Base-by-base conservation (phyloP, 352 stramenopile genomes). In the Phytopythium vexans region DNA sequence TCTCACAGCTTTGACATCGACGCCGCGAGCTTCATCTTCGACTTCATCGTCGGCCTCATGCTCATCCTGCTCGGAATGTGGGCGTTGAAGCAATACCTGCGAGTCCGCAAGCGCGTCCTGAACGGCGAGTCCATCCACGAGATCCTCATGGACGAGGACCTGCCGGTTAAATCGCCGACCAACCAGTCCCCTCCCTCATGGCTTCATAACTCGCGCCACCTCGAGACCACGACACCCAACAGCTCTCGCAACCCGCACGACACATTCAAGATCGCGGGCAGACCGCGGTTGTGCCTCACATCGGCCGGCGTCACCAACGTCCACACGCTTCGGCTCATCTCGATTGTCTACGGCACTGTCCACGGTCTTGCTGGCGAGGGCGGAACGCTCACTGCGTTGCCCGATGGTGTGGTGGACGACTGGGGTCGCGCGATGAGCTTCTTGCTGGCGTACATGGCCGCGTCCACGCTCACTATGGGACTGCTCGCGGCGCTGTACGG, bases 361-460 rank as follows among this genome's bases (percentile, higher is more conserved):
- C 83, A 96, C 66, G 80, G 87, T 11, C 60, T 92, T 15, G 82
- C 88, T 1, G 74, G 70, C 1, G 65, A 68, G 0, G 63, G 71
- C 2, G 65, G 69, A 37, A 66, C 80, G 43, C 52, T 95, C 12
- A 82, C 78, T 7, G 72, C 93, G 7, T 70, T 96, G n/a, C 84
- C 84, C 0, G 85, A 82, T 0, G 73, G 94, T 6, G 68, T 92
- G 41, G 55, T 93, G 38, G 72, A 86, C 39, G 12, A 43, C 39
- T 43, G 21, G 12, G 39, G 39, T 6, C 15, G 21, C 6, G 9
- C 12, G 12, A 21, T 43, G 39, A 15, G 12, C 39, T 43, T 27
- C 39, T 15, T 43, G 39, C 39, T 43, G 11, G 39, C 39, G 12
- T 12, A 43, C 12, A 43, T 12, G 12, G 39, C 39, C 11, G 10